Evolutionary conservation across 2,329 filamentous ascomycete genomes (phyloP), one percentile per base, ranked within the genome.

Genomic region (Fusarium nurragi): DNA sequence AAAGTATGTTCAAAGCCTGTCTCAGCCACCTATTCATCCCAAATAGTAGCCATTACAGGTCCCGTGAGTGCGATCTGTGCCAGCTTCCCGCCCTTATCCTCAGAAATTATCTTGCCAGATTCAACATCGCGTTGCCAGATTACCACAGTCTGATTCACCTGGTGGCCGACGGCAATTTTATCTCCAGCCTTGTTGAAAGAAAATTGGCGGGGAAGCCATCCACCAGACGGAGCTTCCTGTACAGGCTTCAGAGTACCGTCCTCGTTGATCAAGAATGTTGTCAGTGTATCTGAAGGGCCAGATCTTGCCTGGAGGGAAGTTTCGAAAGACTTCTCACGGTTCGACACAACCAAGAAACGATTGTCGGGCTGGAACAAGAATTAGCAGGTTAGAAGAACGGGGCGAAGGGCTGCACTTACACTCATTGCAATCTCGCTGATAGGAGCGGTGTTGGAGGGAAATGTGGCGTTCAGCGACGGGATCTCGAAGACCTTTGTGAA

Each of bases 391-490:
- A 1, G 2, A 3, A 6, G 1, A 13, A 6, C 2, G 2, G 1
- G 5, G 4, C 3, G 1, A 3, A 3, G 13, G 3, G 19, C 0
- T 9, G 0, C 0, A 54, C 69, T 69, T 38, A 69, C 69, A 16
- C 69, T 71, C 58, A 71, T 56, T 2, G 65, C 52, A 8, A 71
- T 71, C 26, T 70, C 69, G 8, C 69, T 71, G 2, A 69, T 64
- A 2, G 69, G 69, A 5, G 69, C 69, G 5, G 40, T 57, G 6
- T 60, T 69, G 0, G 65, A 54, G 18, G 69, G 69, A 9, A 69
- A 57, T 14, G 34, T 39, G 4, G 43, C 58, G 32, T 67, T 30
- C 4, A 71, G 51, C 1, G 69, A 55, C 3, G 69, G 46, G n/a
- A 67, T 65, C 36, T 69, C 65, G 34, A 70, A 71, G 0, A 68